Evolutionary conservation across 1,284 basidiomycete genomes (phyloP).

Genomic region (Boletellus dicymbophilus): DNA sequence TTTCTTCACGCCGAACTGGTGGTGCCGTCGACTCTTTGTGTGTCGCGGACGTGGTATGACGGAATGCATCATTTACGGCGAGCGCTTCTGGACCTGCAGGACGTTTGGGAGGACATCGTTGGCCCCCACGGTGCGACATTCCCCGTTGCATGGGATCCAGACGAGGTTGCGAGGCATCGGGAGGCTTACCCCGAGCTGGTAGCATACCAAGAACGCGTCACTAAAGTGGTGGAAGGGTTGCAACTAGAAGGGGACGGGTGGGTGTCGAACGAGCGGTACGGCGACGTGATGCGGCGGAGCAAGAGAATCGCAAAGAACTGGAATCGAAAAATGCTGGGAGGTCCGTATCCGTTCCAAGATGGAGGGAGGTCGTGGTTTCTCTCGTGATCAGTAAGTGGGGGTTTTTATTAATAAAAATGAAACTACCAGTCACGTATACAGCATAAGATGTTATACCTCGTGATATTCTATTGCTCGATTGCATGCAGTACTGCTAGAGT

Average conservation of each 20-base stretch:
- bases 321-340: neutral
- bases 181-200: neutral
- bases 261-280: constrained; percentile 3
- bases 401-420: no score
- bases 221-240: neutral
- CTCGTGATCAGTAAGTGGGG: no score
- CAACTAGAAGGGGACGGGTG: constrained; percentile 3
- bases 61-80: constrained; percentile 1
- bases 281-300: neutral
- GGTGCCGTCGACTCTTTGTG: neutral
- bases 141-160: neutral
- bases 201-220: neutral
- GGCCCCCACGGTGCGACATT: neutral
- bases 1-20: neutral
- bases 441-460: no score
- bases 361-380: constrained; percentile 5
- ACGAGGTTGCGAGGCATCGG: neutral
- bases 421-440: no score
- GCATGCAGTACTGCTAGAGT: no score
- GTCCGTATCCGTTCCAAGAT: constrained; percentile 4
- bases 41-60: constrained; percentile 2
- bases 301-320: neutral
- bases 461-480: no score
- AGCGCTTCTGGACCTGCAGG: neutral
- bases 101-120: neutral